These are phyloP conservation scores for Eucalyptus marginata DNA, from an alignment of 345 rosid species.

Conservation along the genomic window DNA sequence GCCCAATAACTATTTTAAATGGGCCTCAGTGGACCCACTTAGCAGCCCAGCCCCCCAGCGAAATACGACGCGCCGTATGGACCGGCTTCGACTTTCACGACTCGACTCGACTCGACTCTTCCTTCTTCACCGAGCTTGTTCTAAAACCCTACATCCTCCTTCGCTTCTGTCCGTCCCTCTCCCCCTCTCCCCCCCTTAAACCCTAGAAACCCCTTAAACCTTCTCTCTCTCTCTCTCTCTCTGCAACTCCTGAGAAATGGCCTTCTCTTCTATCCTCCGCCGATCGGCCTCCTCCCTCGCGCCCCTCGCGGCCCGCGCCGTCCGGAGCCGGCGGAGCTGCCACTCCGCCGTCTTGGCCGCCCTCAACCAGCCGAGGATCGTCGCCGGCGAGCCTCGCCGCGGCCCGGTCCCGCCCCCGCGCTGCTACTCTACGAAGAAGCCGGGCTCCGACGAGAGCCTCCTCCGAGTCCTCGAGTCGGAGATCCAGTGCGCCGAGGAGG, in stretches of 20 bases:
- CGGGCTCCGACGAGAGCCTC: constrained; percentile 38
- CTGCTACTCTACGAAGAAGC: constrained; percentile 19
- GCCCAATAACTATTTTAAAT: neutral
- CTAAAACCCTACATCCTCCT: neutral
- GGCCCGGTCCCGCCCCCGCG: neutral
- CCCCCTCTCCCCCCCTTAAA: neutral
- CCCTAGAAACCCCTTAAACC: neutral
- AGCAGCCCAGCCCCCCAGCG: neutral
- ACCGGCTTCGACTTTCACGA: neutral
- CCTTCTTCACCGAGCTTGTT: neutral
- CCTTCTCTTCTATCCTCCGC: constrained; percentile 24
- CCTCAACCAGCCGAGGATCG: neutral
- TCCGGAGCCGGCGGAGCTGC: constrained; percentile 14
- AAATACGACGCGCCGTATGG: neutral
- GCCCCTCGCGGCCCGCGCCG: constrained; percentile 24
- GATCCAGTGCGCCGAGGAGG: constrained; percentile 49
- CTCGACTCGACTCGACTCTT: neutral
- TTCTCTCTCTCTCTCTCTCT: neutral
- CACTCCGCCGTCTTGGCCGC: constrained; percentile 12
- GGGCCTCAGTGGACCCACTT: neutral
- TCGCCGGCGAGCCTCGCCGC: neutral
- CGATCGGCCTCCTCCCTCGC: constrained; percentile 26
- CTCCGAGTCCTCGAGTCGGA: constrained; percentile 54
- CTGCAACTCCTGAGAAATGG: constrained; percentile 13
- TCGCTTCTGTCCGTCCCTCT: neutral